Evolutionary conservation across 176 grass and related monocot species (phyloP).

Genomic region (Rhynchospora tenuis): DNA sequence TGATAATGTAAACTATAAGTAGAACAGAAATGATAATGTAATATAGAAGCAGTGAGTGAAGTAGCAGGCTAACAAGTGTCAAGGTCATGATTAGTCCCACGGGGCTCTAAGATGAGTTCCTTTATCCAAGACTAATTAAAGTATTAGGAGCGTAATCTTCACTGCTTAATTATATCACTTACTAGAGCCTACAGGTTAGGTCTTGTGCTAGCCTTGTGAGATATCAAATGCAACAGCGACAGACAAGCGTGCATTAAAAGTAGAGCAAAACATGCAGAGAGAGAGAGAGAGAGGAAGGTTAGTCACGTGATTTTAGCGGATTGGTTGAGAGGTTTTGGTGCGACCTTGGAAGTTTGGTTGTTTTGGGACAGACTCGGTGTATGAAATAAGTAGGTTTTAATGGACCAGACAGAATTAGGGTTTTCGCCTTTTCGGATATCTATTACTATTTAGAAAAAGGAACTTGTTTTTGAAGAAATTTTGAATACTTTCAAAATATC

Average conservation of each 20-base stretch:
- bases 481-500: too few relatives aligned
- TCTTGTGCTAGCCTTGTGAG: slow-evolving; percentile 17
- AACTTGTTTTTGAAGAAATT: too few relatives aligned
- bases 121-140: slow-evolving; percentile 21
- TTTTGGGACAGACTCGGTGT: not conserved
- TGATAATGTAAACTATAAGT: not conserved
- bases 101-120: slow-evolving; percentile 7
- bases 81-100: slow-evolving; percentile 10
- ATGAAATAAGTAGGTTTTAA: not conserved
- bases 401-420: not conserved
- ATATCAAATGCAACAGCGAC: slow-evolving; percentile 1
- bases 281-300: not conserved
- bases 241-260: slow-evolving; percentile 28
- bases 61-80: not conserved
- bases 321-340: not conserved
- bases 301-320: not conserved
- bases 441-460: too few relatives aligned
- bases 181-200: not conserved
- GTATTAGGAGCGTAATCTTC: slow-evolving; percentile 18
- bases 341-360: not conserved
- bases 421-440: too few relatives aligned
- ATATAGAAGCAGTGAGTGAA: not conserved
- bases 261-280: slow-evolving; percentile 7
- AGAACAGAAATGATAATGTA: not conserved
- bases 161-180: slow-evolving; percentile 14